Evolutionary conservation across 805 yeast genomes (phyloP).

Genomic region (Kodamaea nitidulidarum): DNA sequence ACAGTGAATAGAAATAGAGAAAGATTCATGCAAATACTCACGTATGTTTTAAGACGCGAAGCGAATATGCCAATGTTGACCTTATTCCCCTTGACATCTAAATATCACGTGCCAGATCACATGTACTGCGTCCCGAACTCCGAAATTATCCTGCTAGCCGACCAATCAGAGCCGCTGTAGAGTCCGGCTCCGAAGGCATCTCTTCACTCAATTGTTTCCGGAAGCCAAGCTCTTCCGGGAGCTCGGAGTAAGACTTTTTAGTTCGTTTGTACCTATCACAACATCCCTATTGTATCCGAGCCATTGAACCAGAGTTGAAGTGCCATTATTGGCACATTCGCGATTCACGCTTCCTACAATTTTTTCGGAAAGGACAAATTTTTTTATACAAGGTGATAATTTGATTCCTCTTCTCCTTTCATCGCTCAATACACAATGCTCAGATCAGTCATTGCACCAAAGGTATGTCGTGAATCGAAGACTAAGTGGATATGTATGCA

Average conservation of each 20-base stretch:
- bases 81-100: too few relatives aligned
- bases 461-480: constrained; percentile 15
- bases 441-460: constrained; percentile 20
- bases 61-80: too few relatives aligned
- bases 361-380: constrained; percentile 7
- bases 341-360: background rate
- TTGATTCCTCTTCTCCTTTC: constrained; percentile 8
- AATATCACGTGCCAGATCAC: constrained; percentile 1
- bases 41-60: too few relatives aligned
- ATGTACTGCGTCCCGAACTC: constrained; percentile 2
- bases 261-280: background rate
- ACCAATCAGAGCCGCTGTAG: constrained; percentile 2
- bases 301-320: background rate
- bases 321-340: background rate
- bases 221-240: background rate
- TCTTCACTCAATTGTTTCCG: background rate
- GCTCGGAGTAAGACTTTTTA: background rate
- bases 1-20: too few relatives aligned
- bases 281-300: background rate
- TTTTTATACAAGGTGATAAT: constrained; percentile 5
- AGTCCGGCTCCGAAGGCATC: constrained; percentile 4
- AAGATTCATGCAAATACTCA: too few relatives aligned
- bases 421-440: constrained; percentile 15
- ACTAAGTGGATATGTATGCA: background rate
- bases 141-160: background rate